Conservation (phyloP, 2,329 filamentous ascomycete species). For the Ascochyta viciae-villosae region DNA sequence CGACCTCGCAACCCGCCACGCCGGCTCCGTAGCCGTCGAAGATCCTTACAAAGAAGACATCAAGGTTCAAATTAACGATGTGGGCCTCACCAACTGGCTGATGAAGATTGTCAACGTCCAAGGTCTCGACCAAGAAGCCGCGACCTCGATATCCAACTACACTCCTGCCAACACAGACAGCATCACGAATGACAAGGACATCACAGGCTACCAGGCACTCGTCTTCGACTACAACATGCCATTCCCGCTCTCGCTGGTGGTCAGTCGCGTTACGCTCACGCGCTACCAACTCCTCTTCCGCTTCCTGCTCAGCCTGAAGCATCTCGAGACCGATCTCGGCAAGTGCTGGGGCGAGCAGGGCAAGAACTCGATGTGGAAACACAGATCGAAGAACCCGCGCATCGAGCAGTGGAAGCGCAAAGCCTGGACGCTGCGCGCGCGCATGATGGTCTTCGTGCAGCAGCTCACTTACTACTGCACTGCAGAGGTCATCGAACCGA, state of each 20-base stretch:
- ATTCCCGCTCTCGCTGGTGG: slow-evolving; percentile 93
- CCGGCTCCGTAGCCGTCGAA: slow-evolving; percentile 88
- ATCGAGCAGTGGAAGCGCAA: slow-evolving; percentile 93
- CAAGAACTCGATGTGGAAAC: slow-evolving; percentile 80
- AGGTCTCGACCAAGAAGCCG: slow-evolving; percentile 84
- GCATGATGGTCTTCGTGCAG: slow-evolving; percentile 97
- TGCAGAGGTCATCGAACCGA: slow-evolving; percentile 95
- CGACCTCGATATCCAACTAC: slow-evolving; percentile 70
- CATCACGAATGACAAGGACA: slow-evolving; percentile 80
- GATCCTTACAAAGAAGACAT: slow-evolving; percentile 99
- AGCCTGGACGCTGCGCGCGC: slow-evolving; percentile 87
- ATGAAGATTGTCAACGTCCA: slow-evolving; percentile 97
- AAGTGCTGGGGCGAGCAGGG: slow-evolving; percentile 91
- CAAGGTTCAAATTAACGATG: slow-evolving; percentile 96
- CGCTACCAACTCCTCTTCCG: slow-evolving; percentile 96
- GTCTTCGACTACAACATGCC: slow-evolving; percentile 94
- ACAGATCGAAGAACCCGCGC: slow-evolving; percentile 73
- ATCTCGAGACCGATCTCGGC: slow-evolving; percentile 86
- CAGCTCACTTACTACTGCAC: slow-evolving; percentile 97
- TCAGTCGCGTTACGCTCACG: slow-evolving; percentile 95
- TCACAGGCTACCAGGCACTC: slow-evolving; percentile 87
- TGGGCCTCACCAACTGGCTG: slow-evolving; percentile 88
- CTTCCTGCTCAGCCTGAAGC: slow-evolving; percentile 86
- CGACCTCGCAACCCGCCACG: slow-evolving; percentile 95
- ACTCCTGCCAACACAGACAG: slow-evolving; percentile 66